A percentile compares a stretch with the other conserved stretches of the same genome.
phyloP scores from a whole-genome alignment of 2,329 filamentous ascomycete genomes.

The Neonectria faginata region DNA sequence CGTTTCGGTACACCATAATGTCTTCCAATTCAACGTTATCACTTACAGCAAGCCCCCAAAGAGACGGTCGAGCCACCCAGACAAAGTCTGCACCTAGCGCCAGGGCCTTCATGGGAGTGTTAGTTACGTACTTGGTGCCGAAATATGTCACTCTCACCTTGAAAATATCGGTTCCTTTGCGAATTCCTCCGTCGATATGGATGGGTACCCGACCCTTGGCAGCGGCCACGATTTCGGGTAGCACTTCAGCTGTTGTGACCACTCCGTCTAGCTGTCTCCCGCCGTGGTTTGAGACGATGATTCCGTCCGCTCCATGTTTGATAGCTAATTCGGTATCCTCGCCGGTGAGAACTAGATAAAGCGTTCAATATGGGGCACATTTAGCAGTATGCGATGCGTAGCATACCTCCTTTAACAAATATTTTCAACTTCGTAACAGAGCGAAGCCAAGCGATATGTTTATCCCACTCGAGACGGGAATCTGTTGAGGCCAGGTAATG shows the following conservation, averaged over 20 bases:
- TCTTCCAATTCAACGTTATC: not conserved
- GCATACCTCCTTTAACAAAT: constrained; percentile 27
- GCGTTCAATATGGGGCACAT: not conserved
- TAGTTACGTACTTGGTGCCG: not conserved
- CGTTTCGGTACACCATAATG: not conserved
- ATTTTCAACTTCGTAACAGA: constrained; percentile 23
- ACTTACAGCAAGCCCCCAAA: constrained; percentile 26
- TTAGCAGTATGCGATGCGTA: no score
- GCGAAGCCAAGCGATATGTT: constrained; percentile 20
- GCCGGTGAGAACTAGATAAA: constrained; percentile 11
- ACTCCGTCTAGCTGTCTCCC: constrained; percentile 23
- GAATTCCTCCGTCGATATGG: constrained; percentile 25
- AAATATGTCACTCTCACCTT: not conserved
- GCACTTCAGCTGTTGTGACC: constrained; percentile 21
- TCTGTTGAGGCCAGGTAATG: not conserved
- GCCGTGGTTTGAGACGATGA: constrained; percentile 28
- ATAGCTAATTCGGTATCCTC: constrained; percentile 21
- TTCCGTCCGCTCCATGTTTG: constrained; percentile 22
- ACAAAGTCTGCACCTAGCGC: constrained; percentile 27
- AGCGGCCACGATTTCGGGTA: constrained; percentile 25
- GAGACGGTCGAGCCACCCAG: constrained; percentile 24
- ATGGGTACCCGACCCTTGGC: constrained; percentile 19
- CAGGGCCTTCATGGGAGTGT: constrained; percentile 11
- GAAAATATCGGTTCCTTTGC: constrained; percentile 29
- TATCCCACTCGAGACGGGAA: constrained; percentile 19